Evolutionary conservation across 768 basidiomycete species (phyloP).

Genomic region (Kwoniella newhampshirensis): DNA sequence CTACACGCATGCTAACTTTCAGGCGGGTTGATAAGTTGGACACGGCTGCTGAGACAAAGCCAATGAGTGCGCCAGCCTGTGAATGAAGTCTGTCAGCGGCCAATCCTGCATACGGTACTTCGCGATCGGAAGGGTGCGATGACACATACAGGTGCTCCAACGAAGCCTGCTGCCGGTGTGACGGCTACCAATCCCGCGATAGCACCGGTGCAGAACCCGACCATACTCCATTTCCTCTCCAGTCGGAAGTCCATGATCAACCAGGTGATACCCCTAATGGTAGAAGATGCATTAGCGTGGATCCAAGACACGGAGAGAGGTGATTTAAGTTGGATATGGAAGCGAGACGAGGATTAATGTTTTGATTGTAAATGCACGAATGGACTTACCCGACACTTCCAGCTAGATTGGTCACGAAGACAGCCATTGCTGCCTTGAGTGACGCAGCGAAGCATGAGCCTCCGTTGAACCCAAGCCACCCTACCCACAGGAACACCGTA

Average conservation of each 20-base stretch:
- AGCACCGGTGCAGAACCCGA: constrained; percentile 94
- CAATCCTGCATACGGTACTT: constrained; percentile 68
- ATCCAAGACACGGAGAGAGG: neutral
- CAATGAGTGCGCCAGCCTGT: constrained; percentile 74
- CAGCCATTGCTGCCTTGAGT: constrained; percentile 79
- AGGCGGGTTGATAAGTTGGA: constrained; percentile 97
- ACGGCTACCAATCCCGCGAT: constrained; percentile 62
- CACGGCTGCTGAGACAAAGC: constrained; percentile 73
- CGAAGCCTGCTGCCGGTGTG: constrained; percentile 57
- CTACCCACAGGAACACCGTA: constrained; percentile 80
- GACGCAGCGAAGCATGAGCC: constrained; percentile 87
- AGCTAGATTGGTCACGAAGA: constrained; percentile 89
- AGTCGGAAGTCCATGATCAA: constrained; percentile 73
- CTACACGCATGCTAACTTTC: constrained; percentile 65
- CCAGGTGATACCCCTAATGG: constrained; percentile 41
- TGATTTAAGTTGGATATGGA: neutral
- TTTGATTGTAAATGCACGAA: neutral
- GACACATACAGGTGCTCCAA: constrained; percentile 47
- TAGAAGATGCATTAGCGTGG: neutral
- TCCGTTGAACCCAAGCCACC: constrained; percentile 75
- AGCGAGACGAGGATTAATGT: neutral
- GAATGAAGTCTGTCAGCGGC: constrained; percentile 54
- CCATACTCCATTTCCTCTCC: constrained; percentile 87
- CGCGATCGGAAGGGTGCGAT: constrained; percentile 62
- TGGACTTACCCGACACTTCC: constrained; percentile 66